Evolutionary conservation across 768 basidiomycete species (phyloP), one percentile per base, ranked within the genome.

Genomic region (Mrakia gelida): DNA sequence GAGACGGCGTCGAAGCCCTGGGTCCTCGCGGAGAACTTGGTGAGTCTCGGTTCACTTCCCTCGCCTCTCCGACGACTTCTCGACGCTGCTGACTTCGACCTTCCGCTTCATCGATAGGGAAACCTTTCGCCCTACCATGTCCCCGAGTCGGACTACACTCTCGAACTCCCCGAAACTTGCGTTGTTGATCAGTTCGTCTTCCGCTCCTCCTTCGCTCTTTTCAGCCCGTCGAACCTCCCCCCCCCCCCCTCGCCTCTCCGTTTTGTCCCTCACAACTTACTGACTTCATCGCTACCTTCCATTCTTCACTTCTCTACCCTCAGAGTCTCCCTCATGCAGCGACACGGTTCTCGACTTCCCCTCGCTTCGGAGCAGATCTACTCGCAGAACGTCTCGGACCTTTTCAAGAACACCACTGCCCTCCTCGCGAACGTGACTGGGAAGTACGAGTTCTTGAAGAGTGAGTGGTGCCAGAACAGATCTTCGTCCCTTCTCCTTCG

Each of bases 261-360:
- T 11, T 32, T 21, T n/a, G n/a, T n/a, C n/a, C n/a, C n/a, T n/a
- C n/a, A n/a, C n/a, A n/a, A n/a, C n/a, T n/a, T 9, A 11, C 26
- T n/a, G 26, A 26, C 3, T 3, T 38, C 38, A 38, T 38, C 38
- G 38, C 38, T 38, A 38, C 10, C 32, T 56, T 10, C 9, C 0
- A 38, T 18, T 56, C 52, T 6, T n/a, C 26, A 11, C 26, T 18
- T 61, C 49, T 32, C 7, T 43, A n/a, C 30, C 30, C 49, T 23
- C 65, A 70, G 67, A 28, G 77, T 73, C 62, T 67, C 62, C 28
- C 77, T 78, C 45, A 83, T 87, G 82, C 85, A 84, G 79, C 80
- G 86, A 71, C 87, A 87, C 75, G 87, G 87, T 15, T 85, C 84
- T 71, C 85, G 86, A 73, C 84, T 82, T 76, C 86, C 85, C 61